Conservation (phyloP, 257 asterid species). For the Gentiana dahurica region DNA sequence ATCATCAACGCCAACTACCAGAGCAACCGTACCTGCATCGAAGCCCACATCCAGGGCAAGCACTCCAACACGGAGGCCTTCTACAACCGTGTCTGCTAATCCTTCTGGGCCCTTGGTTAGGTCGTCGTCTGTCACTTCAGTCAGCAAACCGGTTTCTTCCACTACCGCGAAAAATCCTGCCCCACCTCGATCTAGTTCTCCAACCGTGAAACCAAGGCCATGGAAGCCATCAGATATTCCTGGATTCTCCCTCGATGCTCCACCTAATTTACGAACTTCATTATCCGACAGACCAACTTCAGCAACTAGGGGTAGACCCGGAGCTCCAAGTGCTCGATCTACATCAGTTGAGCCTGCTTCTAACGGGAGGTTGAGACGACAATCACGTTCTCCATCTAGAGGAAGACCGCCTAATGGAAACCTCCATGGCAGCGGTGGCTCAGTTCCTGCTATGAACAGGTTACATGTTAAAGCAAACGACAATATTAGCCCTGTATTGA, state of each 20-base stretch:
- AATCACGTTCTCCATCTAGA: constrained; percentile 92
- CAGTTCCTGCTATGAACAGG: constrained; percentile 77
- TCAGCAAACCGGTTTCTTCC: constrained; percentile 29
- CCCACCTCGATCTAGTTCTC: constrained; percentile 65
- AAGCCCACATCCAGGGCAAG: constrained; percentile 69
- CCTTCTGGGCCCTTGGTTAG: constrained; percentile 29
- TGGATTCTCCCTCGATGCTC: constrained; percentile 89
- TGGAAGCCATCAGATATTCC: constrained; percentile 99
- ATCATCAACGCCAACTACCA: constrained; percentile 75
- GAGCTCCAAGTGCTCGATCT: constrained; percentile 76
- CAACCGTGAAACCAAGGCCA: constrained; percentile 67
- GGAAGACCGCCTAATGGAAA: constrained; percentile 95
- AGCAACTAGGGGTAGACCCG: constrained; percentile 93
- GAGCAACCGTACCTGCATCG: constrained; percentile 50
- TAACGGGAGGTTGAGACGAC: constrained; percentile 81
- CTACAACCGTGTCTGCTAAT: constrained; percentile 28
- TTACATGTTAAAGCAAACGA: constrained; percentile 91
- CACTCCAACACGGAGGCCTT: constrained; percentile 80
- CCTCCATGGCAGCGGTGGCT: constrained; percentile 69
- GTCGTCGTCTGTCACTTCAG: constrained; percentile 39
- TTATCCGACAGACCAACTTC: constrained; percentile 81
- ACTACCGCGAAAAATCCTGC: constrained; percentile 34
- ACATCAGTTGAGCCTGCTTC: constrained; percentile 77
- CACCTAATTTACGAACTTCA: constrained; percentile 88
- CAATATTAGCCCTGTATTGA: constrained; percentile 69